phyloP scores from a whole-genome alignment of 768 basidiomycete genomes.

The Coprinellus micaceus region DNA sequence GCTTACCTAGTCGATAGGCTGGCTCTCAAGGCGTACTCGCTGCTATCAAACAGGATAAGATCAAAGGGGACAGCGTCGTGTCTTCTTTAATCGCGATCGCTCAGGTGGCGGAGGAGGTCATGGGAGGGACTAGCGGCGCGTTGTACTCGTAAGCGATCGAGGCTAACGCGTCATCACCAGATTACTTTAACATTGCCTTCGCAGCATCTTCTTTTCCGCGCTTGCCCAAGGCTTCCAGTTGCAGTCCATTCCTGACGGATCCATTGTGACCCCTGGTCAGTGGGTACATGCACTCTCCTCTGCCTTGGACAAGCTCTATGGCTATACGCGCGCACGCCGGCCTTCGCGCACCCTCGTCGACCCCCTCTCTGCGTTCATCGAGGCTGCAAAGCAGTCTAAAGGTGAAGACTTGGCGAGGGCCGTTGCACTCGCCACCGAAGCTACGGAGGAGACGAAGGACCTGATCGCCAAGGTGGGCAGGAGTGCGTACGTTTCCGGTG shows the following conservation, averaged over 20 bases:
- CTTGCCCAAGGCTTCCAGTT: slow-evolving; percentile 69
- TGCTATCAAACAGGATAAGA: slow-evolving; percentile 48
- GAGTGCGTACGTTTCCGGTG: slow-evolving; percentile 80
- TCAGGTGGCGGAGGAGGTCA: slow-evolving; percentile 71
- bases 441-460: slow-evolving; percentile 71
- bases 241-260: slow-evolving; percentile 24
- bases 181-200: not conserved
- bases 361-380: slow-evolving; percentile 77
- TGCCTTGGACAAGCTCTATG: slow-evolving; percentile 63
- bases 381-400: slow-evolving; percentile 30
- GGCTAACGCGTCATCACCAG: not conserved
- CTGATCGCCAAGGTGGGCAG: slow-evolving; percentile 83
- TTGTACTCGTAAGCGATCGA: slow-evolving; percentile 71
- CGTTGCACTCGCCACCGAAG: slow-evolving; percentile 55
- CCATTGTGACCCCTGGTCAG: slow-evolving; percentile 41
- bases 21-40: slow-evolving; percentile 73
- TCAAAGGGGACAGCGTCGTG: slow-evolving; percentile 64
- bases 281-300: slow-evolving; percentile 60
- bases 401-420: slow-evolving; percentile 44
- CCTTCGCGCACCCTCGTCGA: slow-evolving; percentile 93
- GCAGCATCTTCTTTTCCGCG: slow-evolving; percentile 87
- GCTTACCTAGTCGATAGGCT: slow-evolving; percentile 29
- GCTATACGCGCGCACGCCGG: slow-evolving; percentile 84
- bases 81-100: slow-evolving; percentile 65
- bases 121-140: slow-evolving; percentile 92